phyloP scores from a whole-genome alignment of 441 rosid species.

The Rhodomyrtus psidioides region DNA sequence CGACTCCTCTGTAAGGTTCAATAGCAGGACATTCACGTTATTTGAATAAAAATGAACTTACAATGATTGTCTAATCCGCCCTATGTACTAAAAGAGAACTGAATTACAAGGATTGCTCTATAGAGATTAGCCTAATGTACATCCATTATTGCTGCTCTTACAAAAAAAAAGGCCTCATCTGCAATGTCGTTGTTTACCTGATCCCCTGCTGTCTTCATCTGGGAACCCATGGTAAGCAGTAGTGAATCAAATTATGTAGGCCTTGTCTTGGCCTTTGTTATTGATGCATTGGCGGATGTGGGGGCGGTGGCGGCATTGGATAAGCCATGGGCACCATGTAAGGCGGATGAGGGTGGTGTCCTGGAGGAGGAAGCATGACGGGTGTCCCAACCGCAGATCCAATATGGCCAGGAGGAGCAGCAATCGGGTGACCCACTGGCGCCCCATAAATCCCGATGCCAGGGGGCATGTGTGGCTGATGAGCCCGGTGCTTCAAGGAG shows the following conservation, averaged over 20 bases:
- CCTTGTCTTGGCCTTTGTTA: neutral
- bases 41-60: neutral
- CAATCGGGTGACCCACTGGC: constrained; percentile 62
- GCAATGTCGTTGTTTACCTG: neutral
- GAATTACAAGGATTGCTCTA: neutral
- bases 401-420: constrained; percentile 47
- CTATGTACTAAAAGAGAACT: neutral
- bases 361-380: constrained; percentile 70
- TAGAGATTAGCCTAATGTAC: neutral
- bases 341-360: constrained; percentile 36
- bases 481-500: constrained; percentile 36
- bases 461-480: constrained; percentile 26
- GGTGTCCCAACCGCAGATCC: constrained; percentile 81
- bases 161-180: neutral
- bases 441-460: constrained; percentile 65
- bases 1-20: neutral
- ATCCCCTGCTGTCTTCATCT: neutral
- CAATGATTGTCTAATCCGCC: neutral
- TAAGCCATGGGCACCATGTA: constrained; percentile 58
- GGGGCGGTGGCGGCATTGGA: constrained; percentile 44
- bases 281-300: constrained; percentile 43
- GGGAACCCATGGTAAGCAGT: neutral
- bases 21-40: neutral
- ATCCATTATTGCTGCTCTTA: neutral
- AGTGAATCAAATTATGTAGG: neutral